Evolutionary conservation across 2,329 filamentous ascomycete genomes (phyloP).

Genomic region (Pseudocercospora fuligena): DNA sequence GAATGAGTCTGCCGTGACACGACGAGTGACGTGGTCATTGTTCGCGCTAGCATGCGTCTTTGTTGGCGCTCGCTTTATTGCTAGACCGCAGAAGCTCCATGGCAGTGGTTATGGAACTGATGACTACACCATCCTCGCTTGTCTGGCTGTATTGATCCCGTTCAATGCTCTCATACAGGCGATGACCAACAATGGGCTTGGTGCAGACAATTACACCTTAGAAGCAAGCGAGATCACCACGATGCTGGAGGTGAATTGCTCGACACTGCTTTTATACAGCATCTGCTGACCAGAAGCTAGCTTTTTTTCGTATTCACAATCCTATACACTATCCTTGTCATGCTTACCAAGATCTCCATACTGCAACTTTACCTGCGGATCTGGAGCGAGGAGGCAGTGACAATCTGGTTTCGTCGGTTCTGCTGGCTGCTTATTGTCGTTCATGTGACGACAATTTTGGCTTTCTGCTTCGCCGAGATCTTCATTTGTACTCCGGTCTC

Average conservation of each 20-base stretch:
- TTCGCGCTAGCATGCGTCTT: conserved; percentile 27
- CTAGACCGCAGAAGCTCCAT: conserved; percentile 26
- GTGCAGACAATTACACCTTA: conserved; percentile 25
- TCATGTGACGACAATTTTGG: conserved; percentile 22
- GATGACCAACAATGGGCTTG: conserved; percentile 28
- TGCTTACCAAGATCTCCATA: conserved; percentile 28
- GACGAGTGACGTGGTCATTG: conserved; percentile 25
- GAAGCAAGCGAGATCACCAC: conserved; percentile 25
- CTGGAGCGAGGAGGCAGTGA: conserved; percentile 26
- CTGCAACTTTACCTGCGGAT: conserved; percentile 29
- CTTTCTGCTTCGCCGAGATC: conserved; percentile 26
- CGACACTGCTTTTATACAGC: not conserved
- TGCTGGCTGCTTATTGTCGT: conserved; percentile 25
- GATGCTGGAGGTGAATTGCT: conserved; percentile 20
- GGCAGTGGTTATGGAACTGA: conserved; percentile 29
- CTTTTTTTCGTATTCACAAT: conserved; percentile 30
- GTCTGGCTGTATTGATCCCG: conserved; percentile 22
- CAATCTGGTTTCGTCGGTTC: conserved; percentile 27
- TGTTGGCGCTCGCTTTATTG: conserved; percentile 25
- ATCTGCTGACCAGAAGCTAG: conserved; percentile 9
- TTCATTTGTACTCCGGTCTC: conserved; percentile 25
- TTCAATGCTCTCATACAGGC: conserved; percentile 25
- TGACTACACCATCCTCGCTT: conserved; percentile 28
- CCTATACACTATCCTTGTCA: conserved; percentile 26
- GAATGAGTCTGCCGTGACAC: conserved; percentile 13